phyloP scores from a whole-genome alignment of 805 yeast genomes.

The Saccharomycopsis vini region DNA sequence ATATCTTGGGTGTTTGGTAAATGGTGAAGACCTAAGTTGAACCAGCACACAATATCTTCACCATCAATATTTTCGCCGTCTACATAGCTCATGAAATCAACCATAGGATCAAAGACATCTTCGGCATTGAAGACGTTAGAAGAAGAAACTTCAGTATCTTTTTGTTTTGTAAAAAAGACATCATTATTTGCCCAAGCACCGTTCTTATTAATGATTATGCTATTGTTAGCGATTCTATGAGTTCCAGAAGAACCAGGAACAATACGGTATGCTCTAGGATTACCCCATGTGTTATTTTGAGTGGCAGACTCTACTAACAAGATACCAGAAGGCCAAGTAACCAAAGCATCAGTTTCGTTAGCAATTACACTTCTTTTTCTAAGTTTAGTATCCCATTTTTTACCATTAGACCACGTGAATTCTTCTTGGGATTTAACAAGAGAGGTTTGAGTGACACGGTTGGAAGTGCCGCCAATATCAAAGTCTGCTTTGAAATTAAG shows the following conservation, averaged over 20 bases:
- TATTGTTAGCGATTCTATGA: too few relatives aligned
- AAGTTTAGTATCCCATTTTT: conserved; percentile 19
- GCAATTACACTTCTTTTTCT: conserved; percentile 18
- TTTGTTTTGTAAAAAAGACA: too few relatives aligned
- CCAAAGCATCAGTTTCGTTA: conserved; percentile 20
- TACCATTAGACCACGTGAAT: conserved; percentile 25
- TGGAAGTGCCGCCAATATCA: neutral
- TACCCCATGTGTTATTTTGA: conserved; percentile 23
- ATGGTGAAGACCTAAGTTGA: conserved; percentile 25
- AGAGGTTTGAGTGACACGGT: neutral
- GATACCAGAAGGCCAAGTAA: conserved; percentile 21
- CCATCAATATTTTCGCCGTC: conserved; percentile 24
- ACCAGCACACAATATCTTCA: conserved; percentile 26
- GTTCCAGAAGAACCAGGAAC: conserved; percentile 21
- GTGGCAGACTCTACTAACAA: conserved; percentile 24
- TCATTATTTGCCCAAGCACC: too few relatives aligned
- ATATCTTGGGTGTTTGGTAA: conserved; percentile 26
- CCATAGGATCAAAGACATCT: too few relatives aligned
- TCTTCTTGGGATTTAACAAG: conserved; percentile 15
- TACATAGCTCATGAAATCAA: conserved; percentile 22
- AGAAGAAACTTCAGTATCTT: too few relatives aligned
- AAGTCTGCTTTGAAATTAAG: too few relatives aligned
- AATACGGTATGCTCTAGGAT: conserved; percentile 25
- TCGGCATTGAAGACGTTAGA: too few relatives aligned
- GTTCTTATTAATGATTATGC: too few relatives aligned